Evolutionary conservation across 768 basidiomycete genomes (phyloP).

Genomic region (Amanita rubescens): DNA sequence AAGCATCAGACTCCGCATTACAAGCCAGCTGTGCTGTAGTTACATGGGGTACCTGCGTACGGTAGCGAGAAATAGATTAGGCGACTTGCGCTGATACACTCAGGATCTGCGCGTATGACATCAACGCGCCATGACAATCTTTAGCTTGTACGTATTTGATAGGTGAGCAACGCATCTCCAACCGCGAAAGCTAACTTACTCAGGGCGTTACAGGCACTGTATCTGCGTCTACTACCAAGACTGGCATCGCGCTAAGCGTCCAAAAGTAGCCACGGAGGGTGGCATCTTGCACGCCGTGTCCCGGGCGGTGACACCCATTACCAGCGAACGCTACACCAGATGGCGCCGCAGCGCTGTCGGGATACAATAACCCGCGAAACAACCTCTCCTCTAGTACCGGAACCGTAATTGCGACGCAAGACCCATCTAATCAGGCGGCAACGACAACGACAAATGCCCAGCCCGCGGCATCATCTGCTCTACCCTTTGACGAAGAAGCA

Average conservation of each 20-base stretch:
- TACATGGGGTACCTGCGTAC: too few species aligned
- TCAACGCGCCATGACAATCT: constrained; percentile 72
- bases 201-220: constrained; percentile 58
- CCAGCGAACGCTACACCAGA: constrained; percentile 17
- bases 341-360: constrained; percentile 25
- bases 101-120: too few species aligned
- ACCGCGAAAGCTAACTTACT: background rate
- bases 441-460: constrained; percentile 26
- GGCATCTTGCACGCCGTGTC: constrained; percentile 78
- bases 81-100: too few species aligned
- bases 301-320: constrained; percentile 46
- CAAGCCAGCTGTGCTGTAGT: too few species aligned
- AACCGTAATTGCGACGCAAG: constrained; percentile 56
- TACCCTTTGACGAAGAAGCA: constrained; percentile 95
- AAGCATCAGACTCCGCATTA: too few species aligned
- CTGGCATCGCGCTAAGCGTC: constrained; percentile 77
- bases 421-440: constrained; percentile 32
- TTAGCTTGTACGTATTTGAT: constrained; percentile 91
- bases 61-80: too few species aligned
- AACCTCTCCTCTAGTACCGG: constrained; percentile 60
- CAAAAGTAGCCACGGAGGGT: constrained; percentile 65
- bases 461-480: constrained; percentile 39
- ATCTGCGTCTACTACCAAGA: constrained; percentile 93
- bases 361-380: constrained; percentile 53
- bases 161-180: constrained; percentile 34